Evolutionary conservation across 2,329 filamentous ascomycete species (phyloP), one percentile per base, ranked within the genome.

Genomic region (Dactylellina drechsleri): DNA sequence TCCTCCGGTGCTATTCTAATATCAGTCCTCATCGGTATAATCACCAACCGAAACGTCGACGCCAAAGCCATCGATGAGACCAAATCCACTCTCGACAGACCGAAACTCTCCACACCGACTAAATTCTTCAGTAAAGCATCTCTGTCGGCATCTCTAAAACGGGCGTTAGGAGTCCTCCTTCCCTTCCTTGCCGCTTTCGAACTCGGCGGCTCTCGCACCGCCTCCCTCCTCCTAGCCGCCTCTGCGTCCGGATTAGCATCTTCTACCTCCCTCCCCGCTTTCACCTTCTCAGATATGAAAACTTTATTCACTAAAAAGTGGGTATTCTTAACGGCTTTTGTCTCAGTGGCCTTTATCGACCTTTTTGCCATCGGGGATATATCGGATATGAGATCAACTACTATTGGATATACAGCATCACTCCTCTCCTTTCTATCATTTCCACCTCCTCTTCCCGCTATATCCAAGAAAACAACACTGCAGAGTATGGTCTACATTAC

Each of bases 151-250:
- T 60, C 65, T 4, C 6, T 56, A 4, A 56, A 49, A 20, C 53
- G 72, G 12, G 54, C 72, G 2, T 28, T 76, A n/a, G 61, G 66
- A 13, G 54, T 76, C 7, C 66, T 76, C 56, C 72, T 76, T 6
- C 72, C 72, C 5, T 76, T 76, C 43, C 66, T 76, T 1, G 65
- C 72, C 1, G 72, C 72, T 0, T 76, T 76, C 13, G 72, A 76
- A 12, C 72, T 76, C 4, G 72, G 72, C 7, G 72, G 72, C 6
- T 70, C 66, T 15, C 65, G 72, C 6, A 66, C 72, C 0, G 54
- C 72, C 0, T 26, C 23, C 3, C 50, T 76, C 4, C 66, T 76
- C 1, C 66, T 76, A 31, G 65, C 45, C 13, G 66, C 66, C 15
- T 66, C 65, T n/a, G 66, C 60, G 0, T 61, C 66, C 1, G 66